These are phyloP conservation scores for Kwoniella sp. DNA, from an alignment of 768 basidiomycete genomes.

Conservation along the genomic window DNA sequence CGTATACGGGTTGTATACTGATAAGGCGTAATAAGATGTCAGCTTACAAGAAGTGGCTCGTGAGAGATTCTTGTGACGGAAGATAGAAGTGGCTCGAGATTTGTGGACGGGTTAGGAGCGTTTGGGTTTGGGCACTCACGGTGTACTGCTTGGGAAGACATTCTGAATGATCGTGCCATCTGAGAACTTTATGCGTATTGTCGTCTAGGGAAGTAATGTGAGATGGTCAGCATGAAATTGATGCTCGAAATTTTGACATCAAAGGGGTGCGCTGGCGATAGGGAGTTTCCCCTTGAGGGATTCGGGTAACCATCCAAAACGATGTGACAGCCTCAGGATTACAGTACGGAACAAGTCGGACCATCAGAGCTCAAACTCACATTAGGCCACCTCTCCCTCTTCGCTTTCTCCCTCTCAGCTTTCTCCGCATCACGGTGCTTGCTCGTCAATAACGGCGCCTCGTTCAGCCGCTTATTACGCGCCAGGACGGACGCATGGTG, in stretches of 20 bases:
- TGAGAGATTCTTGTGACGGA: too few species aligned
- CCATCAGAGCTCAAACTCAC: conserved; percentile 25
- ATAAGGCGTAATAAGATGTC: too few species aligned
- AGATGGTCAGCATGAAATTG: not conserved
- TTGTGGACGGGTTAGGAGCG: too few species aligned
- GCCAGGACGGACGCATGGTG: conserved; percentile 45
- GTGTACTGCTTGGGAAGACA: conserved; percentile 47
- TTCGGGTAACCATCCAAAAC: too few species aligned
- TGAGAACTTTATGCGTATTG: conserved; percentile 52
- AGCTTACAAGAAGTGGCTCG: too few species aligned
- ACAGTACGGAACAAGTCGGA: too few species aligned
- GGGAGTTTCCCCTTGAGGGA: too few species aligned
- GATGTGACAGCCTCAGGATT: not conserved
- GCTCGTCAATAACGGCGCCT: conserved; percentile 47
- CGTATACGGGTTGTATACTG: conserved; percentile 54
- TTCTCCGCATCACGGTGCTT: conserved; percentile 50
- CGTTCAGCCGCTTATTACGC: conserved; percentile 47
- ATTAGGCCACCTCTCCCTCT: conserved; percentile 51
- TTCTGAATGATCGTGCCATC: conserved; percentile 55
- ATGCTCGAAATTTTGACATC: not conserved
- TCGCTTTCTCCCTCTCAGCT: conserved; percentile 39
- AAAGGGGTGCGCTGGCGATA: not conserved
- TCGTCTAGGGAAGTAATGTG: conserved; percentile 31
- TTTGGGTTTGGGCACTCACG: conserved; percentile 26
- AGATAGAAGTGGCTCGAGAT: too few species aligned